Evolutionary conservation across 345 rosid genomes (phyloP), one percentile per base, ranked within the genome.

Genomic region (Acer saccharum): DNA sequence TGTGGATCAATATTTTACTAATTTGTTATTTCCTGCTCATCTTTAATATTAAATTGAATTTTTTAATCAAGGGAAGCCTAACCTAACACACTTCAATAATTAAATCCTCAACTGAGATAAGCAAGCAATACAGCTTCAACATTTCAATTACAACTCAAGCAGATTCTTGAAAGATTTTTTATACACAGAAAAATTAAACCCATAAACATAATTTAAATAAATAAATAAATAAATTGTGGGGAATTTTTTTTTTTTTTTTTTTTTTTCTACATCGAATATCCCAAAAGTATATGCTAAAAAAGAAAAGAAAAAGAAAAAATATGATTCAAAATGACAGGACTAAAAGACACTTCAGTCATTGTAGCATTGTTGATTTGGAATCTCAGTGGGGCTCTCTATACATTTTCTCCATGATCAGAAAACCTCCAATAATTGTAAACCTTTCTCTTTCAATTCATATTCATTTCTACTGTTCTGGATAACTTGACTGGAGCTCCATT

Each of bases 301-400:
- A 35, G 5, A 32, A 32, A 32, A 32, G 3, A 29, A 29, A 2
- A 16, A 18, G 0, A 57, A 54, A 6, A 14, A 35, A 58, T 23
- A 64, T 35, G 72, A 62, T 27, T 44, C 75, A 70, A 55, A 46
- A 23, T 6, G 12, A 46, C 25, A 64, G 0, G 76, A 54, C 60
- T 62, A 73, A 68, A 81, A 3, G 77, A 60, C 55, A 70, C 64
- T 65, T 65, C 62, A 72, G 77, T 78, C 82, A 77, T 63, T 75
- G 82, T 65, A 52, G 85, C 81, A 10, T 79, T 66, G 72, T 66
- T 76, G 82, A 69, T 69, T 60, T 73, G 81, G 81, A 70, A 83
- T 78, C 85, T 77, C 39, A 48, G 80, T 73, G 81, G 81, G 87
- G 86, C 68, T 67, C 80, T 73, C 86, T 80, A 73, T 4, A 21